These are phyloP conservation scores for Piloderma croceum DNA, from an alignment of 768 basidiomycete species.

Conservation along the genomic window DNA sequence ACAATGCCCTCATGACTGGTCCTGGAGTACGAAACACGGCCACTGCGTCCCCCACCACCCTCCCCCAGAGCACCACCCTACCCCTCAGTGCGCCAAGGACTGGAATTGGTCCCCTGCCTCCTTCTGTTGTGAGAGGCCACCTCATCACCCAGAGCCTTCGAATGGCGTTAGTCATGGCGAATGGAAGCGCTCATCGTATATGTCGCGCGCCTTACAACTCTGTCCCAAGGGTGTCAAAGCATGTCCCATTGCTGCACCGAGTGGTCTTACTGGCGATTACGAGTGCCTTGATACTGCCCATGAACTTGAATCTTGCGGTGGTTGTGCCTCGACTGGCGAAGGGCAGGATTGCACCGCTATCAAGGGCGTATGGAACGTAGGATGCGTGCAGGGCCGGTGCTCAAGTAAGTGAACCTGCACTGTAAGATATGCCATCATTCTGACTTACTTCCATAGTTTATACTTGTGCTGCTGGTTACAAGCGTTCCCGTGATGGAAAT, in stretches of 20 bases:
- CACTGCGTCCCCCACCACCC: slow-evolving; percentile 31
- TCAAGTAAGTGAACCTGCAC: slow-evolving; percentile 28
- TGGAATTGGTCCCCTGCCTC: slow-evolving; percentile 26
- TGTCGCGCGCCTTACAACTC: slow-evolving; percentile 21
- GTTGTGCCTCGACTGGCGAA: slow-evolving; percentile 39
- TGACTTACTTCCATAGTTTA: slow-evolving; percentile 33
- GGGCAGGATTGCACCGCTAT: slow-evolving; percentile 52
- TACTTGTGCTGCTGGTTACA: slow-evolving; percentile 46
- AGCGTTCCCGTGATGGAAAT: slow-evolving; percentile 35
- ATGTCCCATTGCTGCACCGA: too few relatives aligned
- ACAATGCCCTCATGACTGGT: slow-evolving; percentile 39
- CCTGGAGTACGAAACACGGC: slow-evolving; percentile 23
- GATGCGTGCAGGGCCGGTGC: slow-evolving; percentile 34
- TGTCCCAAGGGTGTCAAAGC: slow-evolving; percentile 32
- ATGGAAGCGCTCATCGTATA: slow-evolving; percentile 22
- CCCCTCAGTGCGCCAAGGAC: slow-evolving; percentile 25
- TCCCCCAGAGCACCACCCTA: slow-evolving; percentile 17
- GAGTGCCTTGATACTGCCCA: slow-evolving; percentile 40
- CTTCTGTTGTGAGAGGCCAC: slow-evolving; percentile 23
- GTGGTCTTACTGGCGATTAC: slow-evolving; percentile 25
- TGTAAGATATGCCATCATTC: slow-evolving; percentile 2
- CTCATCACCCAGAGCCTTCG: slow-evolving; percentile 20
- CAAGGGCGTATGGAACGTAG: slow-evolving; percentile 40
- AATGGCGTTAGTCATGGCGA: slow-evolving; percentile 5
- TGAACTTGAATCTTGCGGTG: slow-evolving; percentile 49